These are phyloP conservation scores for Maudiozyma turicensis DNA, from an alignment of 805 yeast species.

Conservation along the genomic window DNA sequence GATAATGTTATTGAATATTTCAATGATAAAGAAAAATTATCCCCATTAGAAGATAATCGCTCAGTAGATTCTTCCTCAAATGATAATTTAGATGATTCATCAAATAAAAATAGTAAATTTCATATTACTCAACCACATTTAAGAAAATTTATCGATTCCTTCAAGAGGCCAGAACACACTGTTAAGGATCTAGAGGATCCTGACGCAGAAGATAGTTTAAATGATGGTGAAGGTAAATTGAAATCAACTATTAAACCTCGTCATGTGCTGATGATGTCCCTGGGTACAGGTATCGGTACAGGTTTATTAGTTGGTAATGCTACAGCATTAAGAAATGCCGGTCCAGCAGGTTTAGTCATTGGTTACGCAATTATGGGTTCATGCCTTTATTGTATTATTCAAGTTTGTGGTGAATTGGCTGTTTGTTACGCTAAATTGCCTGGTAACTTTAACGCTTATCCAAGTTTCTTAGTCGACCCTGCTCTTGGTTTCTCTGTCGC, in stretches of 20 bases:
- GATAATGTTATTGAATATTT: slow-evolving; percentile 17
- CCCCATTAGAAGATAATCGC: background rate
- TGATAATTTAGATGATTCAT: background rate
- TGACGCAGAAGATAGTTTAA: background rate
- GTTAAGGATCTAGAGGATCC: background rate
- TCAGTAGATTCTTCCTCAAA: background rate
- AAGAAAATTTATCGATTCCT: slow-evolving; percentile 34
- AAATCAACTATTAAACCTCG: slow-evolving; percentile 32
- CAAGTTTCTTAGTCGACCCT: slow-evolving; percentile 54
- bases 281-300: slow-evolving; percentile 69
- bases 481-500: slow-evolving; percentile 66
- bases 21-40: slow-evolving; percentile 3
- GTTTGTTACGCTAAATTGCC: slow-evolving; percentile 51
- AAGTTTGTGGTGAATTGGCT: slow-evolving; percentile 60
- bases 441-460: slow-evolving; percentile 54
- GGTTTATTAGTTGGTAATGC: slow-evolving; percentile 69
- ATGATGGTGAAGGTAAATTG: slow-evolving; percentile 16
- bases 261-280: slow-evolving; percentile 65
- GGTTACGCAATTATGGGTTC: slow-evolving; percentile 53
- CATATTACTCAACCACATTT: slow-evolving; percentile 3
- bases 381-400: slow-evolving; percentile 50
- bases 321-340: slow-evolving; percentile 45
- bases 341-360: slow-evolving; percentile 53
- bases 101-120: background rate
- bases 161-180: slow-evolving; percentile 17